phyloP scores from a whole-genome alignment of 2,329 filamentous ascomycete species.

The Gnomoniopsis smithogilvyi region DNA sequence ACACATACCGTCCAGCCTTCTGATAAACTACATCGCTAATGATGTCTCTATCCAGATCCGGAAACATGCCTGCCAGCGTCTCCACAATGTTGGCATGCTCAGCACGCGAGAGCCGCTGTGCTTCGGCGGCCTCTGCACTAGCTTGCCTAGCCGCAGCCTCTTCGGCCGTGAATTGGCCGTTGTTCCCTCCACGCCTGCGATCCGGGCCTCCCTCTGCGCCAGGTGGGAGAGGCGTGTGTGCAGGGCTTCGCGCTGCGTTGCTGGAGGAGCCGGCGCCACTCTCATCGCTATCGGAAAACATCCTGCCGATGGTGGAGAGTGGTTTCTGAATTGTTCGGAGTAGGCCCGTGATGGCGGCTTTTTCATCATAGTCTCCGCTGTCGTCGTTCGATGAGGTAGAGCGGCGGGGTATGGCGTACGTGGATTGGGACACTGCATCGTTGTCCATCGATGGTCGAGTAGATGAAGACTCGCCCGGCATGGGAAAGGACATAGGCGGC shows the following conservation, averaged over 20 bases:
- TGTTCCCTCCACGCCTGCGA: constrained; percentile 29
- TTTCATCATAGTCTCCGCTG: constrained; percentile 60
- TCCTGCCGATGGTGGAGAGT: constrained; percentile 85
- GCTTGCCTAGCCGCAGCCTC: constrained; percentile 89
- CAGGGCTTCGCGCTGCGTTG: constrained; percentile 35
- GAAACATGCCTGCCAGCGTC: constrained; percentile 94
- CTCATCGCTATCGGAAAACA: constrained; percentile 70
- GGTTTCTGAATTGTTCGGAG: constrained; percentile 89
- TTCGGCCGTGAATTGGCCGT: constrained; percentile 63
- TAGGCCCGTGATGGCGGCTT: constrained; percentile 77
- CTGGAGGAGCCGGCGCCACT: constrained; percentile 30
- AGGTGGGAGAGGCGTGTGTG: constrained; percentile 29
- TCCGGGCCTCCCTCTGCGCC: constrained; percentile 25
- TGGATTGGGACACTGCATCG: constrained; percentile 25
- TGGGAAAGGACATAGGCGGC: constrained; percentile 21
- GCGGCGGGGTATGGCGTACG: constrained; percentile 41
- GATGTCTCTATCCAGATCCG: constrained; percentile 86
- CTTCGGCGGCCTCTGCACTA: constrained; percentile 84
- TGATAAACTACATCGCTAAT: constrained; percentile 96
- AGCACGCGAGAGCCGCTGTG: constrained; percentile 73
- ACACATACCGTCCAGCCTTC: constrained; percentile 86
- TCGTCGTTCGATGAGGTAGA: constrained; percentile 55
- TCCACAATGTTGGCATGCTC: constrained; percentile 93
- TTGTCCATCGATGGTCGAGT: constrained; percentile 41
- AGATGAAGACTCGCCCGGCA: constrained; percentile 45